phyloP scores from a whole-genome alignment of 2,329 filamentous ascomycete species.

The Pseudogymnoascus sp. region DNA sequence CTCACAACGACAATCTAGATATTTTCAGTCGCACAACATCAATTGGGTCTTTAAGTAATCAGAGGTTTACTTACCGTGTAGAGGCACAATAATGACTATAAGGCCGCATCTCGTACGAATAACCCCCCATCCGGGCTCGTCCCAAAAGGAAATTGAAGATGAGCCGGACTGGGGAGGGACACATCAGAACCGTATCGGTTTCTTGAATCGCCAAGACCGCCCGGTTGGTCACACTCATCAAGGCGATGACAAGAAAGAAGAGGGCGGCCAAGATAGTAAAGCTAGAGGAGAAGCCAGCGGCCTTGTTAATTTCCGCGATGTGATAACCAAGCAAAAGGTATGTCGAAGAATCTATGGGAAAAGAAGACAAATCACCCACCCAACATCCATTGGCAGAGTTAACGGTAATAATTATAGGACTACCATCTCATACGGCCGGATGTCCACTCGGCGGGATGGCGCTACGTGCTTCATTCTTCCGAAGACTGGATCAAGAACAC shows the following conservation, averaged over 20 bases:
- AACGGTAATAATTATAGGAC: slow-evolving; percentile 25
- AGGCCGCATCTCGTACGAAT: neutral
- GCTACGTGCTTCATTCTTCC: slow-evolving; percentile 40
- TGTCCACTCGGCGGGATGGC: slow-evolving; percentile 39
- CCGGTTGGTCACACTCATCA: slow-evolving; percentile 33
- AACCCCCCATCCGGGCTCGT: slow-evolving; percentile 33
- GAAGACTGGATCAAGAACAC: slow-evolving; percentile 42
- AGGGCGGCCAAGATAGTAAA: slow-evolving; percentile 8
- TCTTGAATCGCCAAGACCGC: slow-evolving; percentile 30
- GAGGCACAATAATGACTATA: neutral
- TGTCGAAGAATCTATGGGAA: neutral
- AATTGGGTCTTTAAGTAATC: neutral
- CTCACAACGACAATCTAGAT: neutral
- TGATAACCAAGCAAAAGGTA: slow-evolving; percentile 24
- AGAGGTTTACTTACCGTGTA: neutral
- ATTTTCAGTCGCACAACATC: neutral
- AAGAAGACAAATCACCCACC: too few species aligned
- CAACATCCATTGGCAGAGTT: neutral
- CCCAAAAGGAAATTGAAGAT: slow-evolving; percentile 31
- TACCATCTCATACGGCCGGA: slow-evolving; percentile 37
- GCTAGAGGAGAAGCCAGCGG: slow-evolving; percentile 19
- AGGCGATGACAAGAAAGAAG: slow-evolving; percentile 20
- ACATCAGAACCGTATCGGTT: slow-evolving; percentile 35
- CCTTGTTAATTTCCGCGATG: slow-evolving; percentile 33
- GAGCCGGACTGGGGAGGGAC: slow-evolving; percentile 36